A percentile compares a stretch with the other conserved stretches of the same genome.
Conservation (phyloP, 2,329 filamentous ascomycete species). For the Curvularia eragrostidis region DNA sequence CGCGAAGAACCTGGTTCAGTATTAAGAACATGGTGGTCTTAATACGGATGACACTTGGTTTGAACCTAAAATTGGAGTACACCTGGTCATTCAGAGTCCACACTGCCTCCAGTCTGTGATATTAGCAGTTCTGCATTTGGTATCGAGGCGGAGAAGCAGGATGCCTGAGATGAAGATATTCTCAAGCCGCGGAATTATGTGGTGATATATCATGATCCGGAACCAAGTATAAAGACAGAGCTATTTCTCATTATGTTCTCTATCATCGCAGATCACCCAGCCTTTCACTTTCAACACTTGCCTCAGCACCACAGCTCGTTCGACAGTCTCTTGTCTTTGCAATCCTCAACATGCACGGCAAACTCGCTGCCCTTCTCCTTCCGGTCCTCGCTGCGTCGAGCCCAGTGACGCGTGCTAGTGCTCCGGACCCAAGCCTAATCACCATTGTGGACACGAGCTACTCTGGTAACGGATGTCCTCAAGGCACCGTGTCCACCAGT, state of each 20-base stretch:
- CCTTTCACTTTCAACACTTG: conserved; percentile 24
- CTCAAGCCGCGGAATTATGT: conserved; percentile 6
- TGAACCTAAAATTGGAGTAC: conserved; percentile 34
- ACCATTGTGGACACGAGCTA: conserved; percentile 41
- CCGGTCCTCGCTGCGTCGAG: conserved; percentile 39
- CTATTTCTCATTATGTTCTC: conserved; percentile 16
- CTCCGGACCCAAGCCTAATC: conserved; percentile 34
- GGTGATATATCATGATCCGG: neutral
- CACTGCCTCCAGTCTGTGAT: conserved; percentile 13
- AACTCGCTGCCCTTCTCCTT: conserved; percentile 37
- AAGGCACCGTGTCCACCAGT: conserved; percentile 43
- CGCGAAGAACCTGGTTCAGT: conserved; percentile 22
- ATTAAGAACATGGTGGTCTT: conserved; percentile 28
- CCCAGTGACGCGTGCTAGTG: conserved; percentile 30
- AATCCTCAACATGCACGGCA: conserved; percentile 39
- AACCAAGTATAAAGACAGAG: conserved; percentile 36
- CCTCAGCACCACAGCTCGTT: conserved; percentile 7
- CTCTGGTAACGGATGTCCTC: conserved; percentile 46
- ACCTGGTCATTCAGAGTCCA: conserved; percentile 26
- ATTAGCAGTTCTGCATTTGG: neutral
- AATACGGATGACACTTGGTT: conserved; percentile 26
- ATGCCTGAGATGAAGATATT: conserved; percentile 14
- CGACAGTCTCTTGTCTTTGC: conserved; percentile 7
- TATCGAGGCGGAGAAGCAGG: conserved; percentile 24
- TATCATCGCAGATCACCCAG: conserved; percentile 38